Evolutionary conservation across 176 grass and related monocot genomes (phyloP).

Genomic region (Thalia dealbata): DNA sequence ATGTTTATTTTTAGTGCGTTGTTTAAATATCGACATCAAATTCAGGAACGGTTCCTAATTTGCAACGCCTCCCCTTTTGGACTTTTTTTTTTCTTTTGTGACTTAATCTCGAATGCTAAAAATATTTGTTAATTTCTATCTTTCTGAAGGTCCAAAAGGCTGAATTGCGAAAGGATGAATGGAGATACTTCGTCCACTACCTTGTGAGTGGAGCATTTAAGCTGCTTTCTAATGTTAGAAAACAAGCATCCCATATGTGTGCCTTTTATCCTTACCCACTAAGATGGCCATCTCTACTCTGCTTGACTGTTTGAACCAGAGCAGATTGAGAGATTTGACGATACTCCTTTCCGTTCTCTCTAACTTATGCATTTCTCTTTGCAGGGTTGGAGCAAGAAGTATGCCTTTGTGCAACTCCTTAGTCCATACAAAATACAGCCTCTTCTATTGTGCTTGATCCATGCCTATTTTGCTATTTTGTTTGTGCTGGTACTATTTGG

Average conservation of each 20-base stretch:
- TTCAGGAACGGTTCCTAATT: neutral
- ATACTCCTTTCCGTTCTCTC: neutral
- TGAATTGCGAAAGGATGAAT: constrained; percentile 53
- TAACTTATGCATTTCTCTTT: constrained; percentile 32
- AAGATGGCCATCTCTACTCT: too few relatives aligned
- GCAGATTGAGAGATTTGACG: neutral
- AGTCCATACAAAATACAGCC: neutral
- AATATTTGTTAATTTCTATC: constrained; percentile 1
- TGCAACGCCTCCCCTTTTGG: neutral
- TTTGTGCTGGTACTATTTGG: neutral
- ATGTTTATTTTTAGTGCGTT: neutral
- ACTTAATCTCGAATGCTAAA: neutral
- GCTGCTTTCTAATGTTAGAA: constrained; percentile 6
- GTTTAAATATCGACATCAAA: neutral
- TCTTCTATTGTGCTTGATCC: neutral
- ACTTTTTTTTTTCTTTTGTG: neutral
- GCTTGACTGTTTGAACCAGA: neutral
- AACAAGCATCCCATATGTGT: neutral
- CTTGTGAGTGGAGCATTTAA: constrained; percentile 43
- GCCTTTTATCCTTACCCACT: neutral
- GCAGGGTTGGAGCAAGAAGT: constrained; percentile 99
- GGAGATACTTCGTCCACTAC: constrained; percentile 88
- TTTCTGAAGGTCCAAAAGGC: constrained; percentile 68
- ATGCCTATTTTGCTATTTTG: neutral
- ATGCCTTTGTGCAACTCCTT: constrained; percentile 24